Base-by-base conservation (phyloP, 306 rosid species). In the Carpinus fangiana region DNA sequence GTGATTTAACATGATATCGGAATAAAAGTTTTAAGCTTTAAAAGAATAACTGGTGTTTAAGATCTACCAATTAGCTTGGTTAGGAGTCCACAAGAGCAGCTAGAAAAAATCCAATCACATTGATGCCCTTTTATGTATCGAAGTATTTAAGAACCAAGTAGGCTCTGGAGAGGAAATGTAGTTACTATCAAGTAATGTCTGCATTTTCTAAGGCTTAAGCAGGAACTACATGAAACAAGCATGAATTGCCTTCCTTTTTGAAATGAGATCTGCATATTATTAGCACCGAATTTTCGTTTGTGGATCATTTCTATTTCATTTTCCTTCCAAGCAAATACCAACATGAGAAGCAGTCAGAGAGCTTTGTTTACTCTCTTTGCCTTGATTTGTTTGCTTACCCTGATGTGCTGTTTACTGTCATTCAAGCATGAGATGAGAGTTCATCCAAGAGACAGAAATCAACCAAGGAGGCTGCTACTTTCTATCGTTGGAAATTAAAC, bases 191-290 rank as follows among this genome's bases (percentile, higher is more conserved):
- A 45, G 77, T 77, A 51, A 51, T 38, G 45, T 72, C 31, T 48
- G 36, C 53, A 51, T 31, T 45, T 20, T 61, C 46, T 28, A 78
- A 66, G 62, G 52, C 68, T 45, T 21, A 23, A 70, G 53, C 76
- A 64, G 68, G 77, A 52, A 69, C 64, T 70, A 66, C 51, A 76
- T 50, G 12, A 65, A 69, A 83, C 55, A 79, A 45, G 75, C 82
- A 81, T 79, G 80, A 70, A 77, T 76, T 52, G 34, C 45, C 74
- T 14, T 41, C 78, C 46, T 48, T 80, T 53, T 55, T 72, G 53
- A 74, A 2, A 26, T 11, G 47, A 78, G 66, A 54, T 59, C 53
- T 48, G 64, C 75, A 28, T 60, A 53, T 87, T 83, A 82, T 64
- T 60, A 76, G 77, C 71, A 59, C 74, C 80, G 26, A 77, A 53